Evolutionary conservation across 2,329 filamentous ascomycete species (phyloP).

Genomic region (Colletotrichum navitas): DNA sequence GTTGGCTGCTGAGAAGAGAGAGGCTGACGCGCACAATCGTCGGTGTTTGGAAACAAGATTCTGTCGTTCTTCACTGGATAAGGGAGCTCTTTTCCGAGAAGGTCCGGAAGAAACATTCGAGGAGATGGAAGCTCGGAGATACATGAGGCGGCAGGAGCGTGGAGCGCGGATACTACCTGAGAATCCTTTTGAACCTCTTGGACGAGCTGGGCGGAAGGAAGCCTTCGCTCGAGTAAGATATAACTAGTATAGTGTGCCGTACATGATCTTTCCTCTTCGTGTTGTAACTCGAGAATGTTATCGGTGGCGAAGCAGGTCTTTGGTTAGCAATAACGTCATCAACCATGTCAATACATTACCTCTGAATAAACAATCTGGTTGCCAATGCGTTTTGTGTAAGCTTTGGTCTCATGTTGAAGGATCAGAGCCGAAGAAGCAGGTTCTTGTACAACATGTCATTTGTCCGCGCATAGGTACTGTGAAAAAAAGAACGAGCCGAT

Average conservation of each 20-base stretch:
- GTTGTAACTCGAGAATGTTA: background rate
- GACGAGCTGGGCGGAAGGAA: slow-evolving; percentile 22
- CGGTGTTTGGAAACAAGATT: slow-evolving; percentile 27
- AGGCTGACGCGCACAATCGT: slow-evolving; percentile 1
- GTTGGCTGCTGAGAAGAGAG: slow-evolving; percentile 9
- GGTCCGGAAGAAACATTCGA: slow-evolving; percentile 29
- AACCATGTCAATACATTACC: background rate
- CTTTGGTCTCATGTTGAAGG: background rate
- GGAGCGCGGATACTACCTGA: slow-evolving; percentile 13
- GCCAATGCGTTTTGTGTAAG: background rate
- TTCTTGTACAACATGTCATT: background rate
- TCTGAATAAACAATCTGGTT: background rate
- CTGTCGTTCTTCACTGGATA: slow-evolving; percentile 29
- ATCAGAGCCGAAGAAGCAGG: background rate
- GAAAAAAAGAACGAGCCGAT: background rate
- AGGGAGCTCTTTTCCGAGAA: slow-evolving; percentile 1
- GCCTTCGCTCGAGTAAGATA: slow-evolving; percentile 9
- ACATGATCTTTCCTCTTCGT: background rate
- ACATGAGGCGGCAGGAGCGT: slow-evolving; percentile 25
- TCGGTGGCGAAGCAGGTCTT: background rate
- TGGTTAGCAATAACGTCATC: background rate
- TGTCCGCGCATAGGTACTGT: background rate
- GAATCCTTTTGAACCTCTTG: slow-evolving; percentile 39
- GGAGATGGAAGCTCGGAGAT: slow-evolving; percentile 31
- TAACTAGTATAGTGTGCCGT: background rate